Evolutionary conservation across 768 basidiomycete genomes (phyloP).

Genomic region (Astraeus odoratus): DNA sequence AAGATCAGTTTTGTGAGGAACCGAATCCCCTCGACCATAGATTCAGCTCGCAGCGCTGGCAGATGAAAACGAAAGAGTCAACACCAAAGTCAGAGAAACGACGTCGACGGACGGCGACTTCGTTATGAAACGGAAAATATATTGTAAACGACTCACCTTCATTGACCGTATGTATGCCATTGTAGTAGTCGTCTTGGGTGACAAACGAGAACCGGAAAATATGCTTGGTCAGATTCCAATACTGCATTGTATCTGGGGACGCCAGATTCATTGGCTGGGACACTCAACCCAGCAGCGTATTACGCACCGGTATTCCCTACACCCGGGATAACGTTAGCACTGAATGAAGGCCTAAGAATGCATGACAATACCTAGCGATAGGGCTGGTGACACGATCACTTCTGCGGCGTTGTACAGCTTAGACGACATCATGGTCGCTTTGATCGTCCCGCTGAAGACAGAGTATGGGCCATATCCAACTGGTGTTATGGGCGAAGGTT

Average conservation of each 20-base stretch:
- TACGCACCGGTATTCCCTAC: slow-evolving; percentile 15
- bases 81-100: background rate
- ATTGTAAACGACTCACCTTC: slow-evolving; percentile 13
- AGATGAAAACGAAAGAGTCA: background rate
- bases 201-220: slow-evolving; percentile 57
- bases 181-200: slow-evolving; percentile 9
- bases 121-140: too few relatives aligned
- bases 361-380: slow-evolving; percentile 9
- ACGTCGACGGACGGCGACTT: too few relatives aligned
- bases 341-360: background rate
- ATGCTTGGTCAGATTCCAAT: slow-evolving; percentile 17
- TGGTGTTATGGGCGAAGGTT: slow-evolving; percentile 60
- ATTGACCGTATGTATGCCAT: slow-evolving; percentile 14
- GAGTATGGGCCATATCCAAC: slow-evolving; percentile 13
- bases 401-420: slow-evolving; percentile 5
- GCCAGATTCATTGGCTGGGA: background rate
- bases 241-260: slow-evolving; percentile 11
- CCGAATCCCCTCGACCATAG: slow-evolving; percentile 55
- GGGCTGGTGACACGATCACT: slow-evolving; percentile 11
- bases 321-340: background rate
- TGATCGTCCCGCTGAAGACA: slow-evolving; percentile 21
- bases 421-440: slow-evolving; percentile 26
- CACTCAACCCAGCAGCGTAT: background rate
- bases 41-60: slow-evolving; percentile 41
- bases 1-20: slow-evolving; percentile 61